These are phyloP conservation scores for Neurospora sp. DNA, from an alignment of 495 filamentous ascomycete species.

Conservation along the genomic window DNA sequence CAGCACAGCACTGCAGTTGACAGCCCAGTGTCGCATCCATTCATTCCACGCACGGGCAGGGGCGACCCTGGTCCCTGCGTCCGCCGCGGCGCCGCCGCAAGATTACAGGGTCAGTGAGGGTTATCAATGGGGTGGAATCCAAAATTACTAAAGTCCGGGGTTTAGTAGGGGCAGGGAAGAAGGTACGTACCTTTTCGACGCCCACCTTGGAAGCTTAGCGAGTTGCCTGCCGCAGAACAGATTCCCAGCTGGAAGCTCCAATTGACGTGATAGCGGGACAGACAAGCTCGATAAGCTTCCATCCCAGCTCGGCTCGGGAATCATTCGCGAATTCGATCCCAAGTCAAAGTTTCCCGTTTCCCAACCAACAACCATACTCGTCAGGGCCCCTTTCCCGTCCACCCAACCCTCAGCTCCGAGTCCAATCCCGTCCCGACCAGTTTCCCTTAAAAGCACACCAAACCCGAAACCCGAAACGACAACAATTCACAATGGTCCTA, in stretches of 20 bases:
- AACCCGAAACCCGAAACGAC: background rate
- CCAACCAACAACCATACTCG: no score
- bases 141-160: background rate
- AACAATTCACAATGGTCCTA: constrained; percentile 27
- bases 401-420: no score
- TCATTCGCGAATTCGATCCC: background rate
- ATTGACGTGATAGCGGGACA: background rate
- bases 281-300: background rate
- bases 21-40: no score
- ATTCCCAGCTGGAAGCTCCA: background rate
- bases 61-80: background rate
- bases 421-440: no score
- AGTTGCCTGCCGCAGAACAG: background rate
- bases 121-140: background rate
- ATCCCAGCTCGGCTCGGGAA: background rate
- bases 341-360: background rate
- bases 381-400: no score
- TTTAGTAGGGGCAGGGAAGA: background rate
- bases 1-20: background rate
- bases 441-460: no score
- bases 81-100: background rate
- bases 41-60: background rate
- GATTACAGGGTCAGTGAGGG: background rate
- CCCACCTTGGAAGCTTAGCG: background rate
- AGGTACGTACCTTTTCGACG: background rate